Evolutionary conservation across 2,329 filamentous ascomycete genomes (phyloP).

Genomic region (Penicillium sp.): DNA sequence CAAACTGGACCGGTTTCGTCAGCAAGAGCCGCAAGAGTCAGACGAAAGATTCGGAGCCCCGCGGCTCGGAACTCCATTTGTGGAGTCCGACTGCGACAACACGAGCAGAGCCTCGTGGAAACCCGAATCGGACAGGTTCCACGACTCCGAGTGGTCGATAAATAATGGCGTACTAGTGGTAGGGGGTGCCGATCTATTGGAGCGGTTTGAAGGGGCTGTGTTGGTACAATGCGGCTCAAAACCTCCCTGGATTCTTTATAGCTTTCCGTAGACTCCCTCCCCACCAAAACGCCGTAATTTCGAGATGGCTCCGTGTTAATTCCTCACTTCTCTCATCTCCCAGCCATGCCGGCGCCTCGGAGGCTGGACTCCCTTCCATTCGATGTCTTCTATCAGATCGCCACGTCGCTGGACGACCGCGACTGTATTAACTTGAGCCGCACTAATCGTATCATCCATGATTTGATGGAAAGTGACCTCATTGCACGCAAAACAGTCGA

Average conservation of each 20-base stretch:
- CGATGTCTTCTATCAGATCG: conserved; percentile 63
- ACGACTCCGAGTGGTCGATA: background rate
- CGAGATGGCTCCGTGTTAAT: background rate
- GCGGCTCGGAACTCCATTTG: background rate
- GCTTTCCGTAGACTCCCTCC: background rate
- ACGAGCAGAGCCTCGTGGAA: background rate
- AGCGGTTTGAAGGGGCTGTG: background rate
- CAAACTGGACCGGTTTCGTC: background rate
- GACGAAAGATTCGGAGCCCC: background rate
- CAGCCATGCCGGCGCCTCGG: conserved; percentile 8
- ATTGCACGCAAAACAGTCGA: conserved; percentile 59
- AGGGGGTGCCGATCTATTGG: background rate
- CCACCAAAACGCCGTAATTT: background rate
- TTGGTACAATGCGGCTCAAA: background rate
- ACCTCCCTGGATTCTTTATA: background rate
- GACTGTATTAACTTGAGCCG: conserved; percentile 59
- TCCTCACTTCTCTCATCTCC: background rate
- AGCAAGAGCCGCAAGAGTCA: background rate
- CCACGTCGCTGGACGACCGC: conserved; percentile 54
- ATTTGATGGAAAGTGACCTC: conserved; percentile 53
- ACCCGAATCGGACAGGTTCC: background rate
- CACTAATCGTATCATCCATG: conserved; percentile 53
- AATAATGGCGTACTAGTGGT: background rate
- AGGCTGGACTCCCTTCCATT: conserved; percentile 55
- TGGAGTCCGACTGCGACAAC: background rate